A percentile compares a stretch with the other conserved stretches of the same genome.
Conservation (phyloP, 2,329 filamentous ascomycete species). For the Fusarium odoratissimum region DNA sequence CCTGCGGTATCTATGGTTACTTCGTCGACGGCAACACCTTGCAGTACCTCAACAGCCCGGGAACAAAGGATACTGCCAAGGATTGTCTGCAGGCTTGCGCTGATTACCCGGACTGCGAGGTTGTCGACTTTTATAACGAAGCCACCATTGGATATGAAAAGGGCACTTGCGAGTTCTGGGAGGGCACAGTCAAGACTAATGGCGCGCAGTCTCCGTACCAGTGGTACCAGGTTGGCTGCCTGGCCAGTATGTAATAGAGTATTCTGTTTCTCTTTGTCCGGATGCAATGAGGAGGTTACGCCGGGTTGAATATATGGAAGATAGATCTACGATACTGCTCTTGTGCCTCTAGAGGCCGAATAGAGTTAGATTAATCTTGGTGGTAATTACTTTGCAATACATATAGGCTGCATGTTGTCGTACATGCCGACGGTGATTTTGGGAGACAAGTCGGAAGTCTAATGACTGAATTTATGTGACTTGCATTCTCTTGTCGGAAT, state of each 20-base stretch:
- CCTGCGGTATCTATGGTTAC: not conserved
- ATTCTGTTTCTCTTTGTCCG: no score
- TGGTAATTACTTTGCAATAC: no score
- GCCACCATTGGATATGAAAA: not conserved
- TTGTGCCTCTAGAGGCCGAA: no score
- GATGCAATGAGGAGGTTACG: no score
- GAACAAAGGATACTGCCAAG: not conserved
- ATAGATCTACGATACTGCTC: no score
- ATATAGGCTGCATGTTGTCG: no score
- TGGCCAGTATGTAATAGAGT: not conserved
- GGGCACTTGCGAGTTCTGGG: not conserved
- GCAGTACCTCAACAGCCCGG: not conserved
- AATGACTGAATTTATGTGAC: no score
- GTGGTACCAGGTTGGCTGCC: not conserved
- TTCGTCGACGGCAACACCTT: not conserved
- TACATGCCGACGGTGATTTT: no score
- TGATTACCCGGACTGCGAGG: not conserved
- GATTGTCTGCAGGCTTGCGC: not conserved
- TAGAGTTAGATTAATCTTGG: no score
- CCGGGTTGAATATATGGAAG: no score
- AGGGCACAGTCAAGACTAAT: not conserved
- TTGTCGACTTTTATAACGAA: not conserved
- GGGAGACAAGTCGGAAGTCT: no score
- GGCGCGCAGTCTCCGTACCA: not conserved
- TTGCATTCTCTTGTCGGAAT: no score